These are phyloP conservation scores for Thuja plicata DNA, from an alignment of 83 land plant species.

Conservation along the genomic window DNA sequence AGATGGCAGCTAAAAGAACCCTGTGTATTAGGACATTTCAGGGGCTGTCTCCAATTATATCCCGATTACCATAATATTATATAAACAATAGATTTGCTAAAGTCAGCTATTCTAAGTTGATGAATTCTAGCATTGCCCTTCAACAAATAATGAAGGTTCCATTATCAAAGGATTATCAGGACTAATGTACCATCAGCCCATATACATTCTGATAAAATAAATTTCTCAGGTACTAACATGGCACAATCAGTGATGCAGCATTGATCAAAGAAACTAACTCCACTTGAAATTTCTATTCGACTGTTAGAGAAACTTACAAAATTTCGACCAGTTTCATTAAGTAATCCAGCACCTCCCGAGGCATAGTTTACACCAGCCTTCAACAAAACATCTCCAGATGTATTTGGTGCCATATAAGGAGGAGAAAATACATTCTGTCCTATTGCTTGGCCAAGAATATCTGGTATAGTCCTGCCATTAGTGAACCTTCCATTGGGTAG, in stretches of 20 bases:
- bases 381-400: constrained; percentile 15
- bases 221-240: neutral
- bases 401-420: constrained; percentile 20
- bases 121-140: neutral
- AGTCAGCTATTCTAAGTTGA: neutral
- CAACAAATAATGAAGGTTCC: neutral
- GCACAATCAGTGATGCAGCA: neutral
- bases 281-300: neutral
- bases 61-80: no score
- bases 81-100: neutral
- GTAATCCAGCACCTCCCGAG: constrained; percentile 22
- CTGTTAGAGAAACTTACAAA: constrained; percentile 9
- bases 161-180: neutral
- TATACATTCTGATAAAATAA: neutral
- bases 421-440: constrained; percentile 9
- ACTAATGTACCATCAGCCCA: neutral
- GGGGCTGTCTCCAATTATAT: no score
- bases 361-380: constrained; percentile 19
- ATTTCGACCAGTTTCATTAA: constrained; percentile 3
- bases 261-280: neutral
- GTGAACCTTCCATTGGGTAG: constrained; percentile 23
- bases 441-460: constrained; percentile 15
- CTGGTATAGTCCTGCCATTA: constrained; percentile 25
- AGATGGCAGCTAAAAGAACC: no score
- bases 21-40: no score